Percentiles rank a stretch among this genome's conserved stretches.
Evolutionary conservation across 31 red algal genomes (phyloP).

Genomic region (Porphyra umbilicalis): DNA sequence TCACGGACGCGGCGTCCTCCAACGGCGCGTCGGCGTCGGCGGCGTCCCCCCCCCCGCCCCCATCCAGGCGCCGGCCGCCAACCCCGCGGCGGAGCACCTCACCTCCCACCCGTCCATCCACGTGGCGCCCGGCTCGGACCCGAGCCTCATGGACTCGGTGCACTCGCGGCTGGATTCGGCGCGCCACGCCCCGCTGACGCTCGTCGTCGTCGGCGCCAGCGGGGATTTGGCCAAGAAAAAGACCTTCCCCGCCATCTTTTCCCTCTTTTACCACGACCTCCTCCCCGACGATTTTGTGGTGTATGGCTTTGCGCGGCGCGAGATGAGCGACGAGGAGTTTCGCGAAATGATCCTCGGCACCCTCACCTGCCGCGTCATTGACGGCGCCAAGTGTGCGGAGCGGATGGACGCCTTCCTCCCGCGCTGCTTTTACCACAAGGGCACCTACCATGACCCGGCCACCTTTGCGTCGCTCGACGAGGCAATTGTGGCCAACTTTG

Average conservation of each 20-base stretch:
- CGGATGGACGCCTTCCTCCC: conserved; percentile 85
- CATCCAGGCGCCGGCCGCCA: background rate
- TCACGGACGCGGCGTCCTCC: background rate
- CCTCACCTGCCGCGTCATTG: conserved; percentile 78
- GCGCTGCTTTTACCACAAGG: conserved; percentile 66
- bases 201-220: conserved; percentile 79
- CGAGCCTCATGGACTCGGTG: conserved; percentile 81
- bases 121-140: conserved; percentile 14
- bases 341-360: conserved; percentile 57
- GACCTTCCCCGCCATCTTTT: conserved; percentile 87
- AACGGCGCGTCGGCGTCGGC: background rate
- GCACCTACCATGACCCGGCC: conserved; percentile 38
- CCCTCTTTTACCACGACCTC: conserved; percentile 77
- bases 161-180: conserved; percentile 34
- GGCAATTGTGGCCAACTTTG: conserved; percentile 27
- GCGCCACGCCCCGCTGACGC: conserved; percentile 46
- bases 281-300: conserved; percentile 70
- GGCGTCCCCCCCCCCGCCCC: background rate
- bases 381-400: conserved; percentile 59
- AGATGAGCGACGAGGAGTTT: conserved; percentile 66
- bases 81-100: background rate
- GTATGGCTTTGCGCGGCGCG: conserved; percentile 73
- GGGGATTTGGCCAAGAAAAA: conserved; percentile 94
- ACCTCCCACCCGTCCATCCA: background rate
- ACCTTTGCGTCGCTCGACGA: conserved; percentile 35